Percentiles rank a stretch among this genome's conserved stretches.
These are phyloP conservation scores for Trichoderma orchidacearum DNA, from an alignment of 495 filamentous ascomycete genomes.

Conservation along the genomic window DNA sequence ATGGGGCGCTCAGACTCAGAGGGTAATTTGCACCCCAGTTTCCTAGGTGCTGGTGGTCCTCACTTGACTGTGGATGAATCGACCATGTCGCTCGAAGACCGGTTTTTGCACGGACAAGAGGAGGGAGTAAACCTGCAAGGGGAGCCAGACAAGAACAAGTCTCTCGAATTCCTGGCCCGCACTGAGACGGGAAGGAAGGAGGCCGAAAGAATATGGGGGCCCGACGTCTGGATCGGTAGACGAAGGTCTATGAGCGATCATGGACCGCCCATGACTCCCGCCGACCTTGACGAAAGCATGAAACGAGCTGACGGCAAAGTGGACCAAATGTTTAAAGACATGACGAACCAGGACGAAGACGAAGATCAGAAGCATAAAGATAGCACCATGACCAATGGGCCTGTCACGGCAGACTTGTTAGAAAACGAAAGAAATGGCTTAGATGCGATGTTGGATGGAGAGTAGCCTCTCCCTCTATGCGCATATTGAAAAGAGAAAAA, in stretches of 20 bases:
- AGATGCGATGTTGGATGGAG: conserved; percentile 11
- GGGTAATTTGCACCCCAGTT: conserved; percentile 16
- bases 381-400: conserved; percentile 9
- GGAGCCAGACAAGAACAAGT: conserved; percentile 16
- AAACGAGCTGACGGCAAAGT: conserved; percentile 30
- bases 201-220: conserved; percentile 26
- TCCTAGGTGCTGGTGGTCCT: conserved; percentile 19
- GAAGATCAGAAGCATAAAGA: conserved; percentile 19
- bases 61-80: conserved; percentile 18
- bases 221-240: conserved; percentile 14
- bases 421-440: conserved; percentile 21
- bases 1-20: conserved; percentile 15
- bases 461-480: background rate
- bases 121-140: conserved; percentile 19
- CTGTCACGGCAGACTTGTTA: conserved; percentile 20
- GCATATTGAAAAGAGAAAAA: background rate
- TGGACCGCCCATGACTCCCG: conserved; percentile 7
- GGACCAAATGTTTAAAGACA: conserved; percentile 38
- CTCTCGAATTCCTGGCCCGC: conserved; percentile 21
- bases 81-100: conserved; percentile 25
- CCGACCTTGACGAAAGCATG: conserved; percentile 14
- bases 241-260: conserved; percentile 6
- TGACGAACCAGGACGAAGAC: conserved; percentile 37
- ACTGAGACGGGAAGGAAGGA: conserved; percentile 24
- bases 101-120: conserved; percentile 18